A percentile compares a stretch with the other conserved stretches of the same genome.
These are phyloP conservation scores for Naegleria gruberi DNA, from an alignment of 208 protist species.

Conservation along the genomic window DNA sequence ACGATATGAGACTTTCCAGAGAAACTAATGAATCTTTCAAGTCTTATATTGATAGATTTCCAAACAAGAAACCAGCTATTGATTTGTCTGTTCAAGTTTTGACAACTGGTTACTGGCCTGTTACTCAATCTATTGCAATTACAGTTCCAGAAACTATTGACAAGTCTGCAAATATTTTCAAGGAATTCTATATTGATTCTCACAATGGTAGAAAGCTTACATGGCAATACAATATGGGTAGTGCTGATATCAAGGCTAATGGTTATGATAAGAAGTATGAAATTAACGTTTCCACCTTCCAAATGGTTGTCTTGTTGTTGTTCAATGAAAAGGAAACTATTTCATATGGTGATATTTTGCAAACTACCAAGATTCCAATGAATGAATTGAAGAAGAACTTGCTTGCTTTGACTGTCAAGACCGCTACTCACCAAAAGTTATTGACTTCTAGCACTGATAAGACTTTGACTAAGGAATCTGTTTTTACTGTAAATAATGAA, in stretches of 20 bases:
- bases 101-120: constrained; percentile 71
- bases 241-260: background rate
- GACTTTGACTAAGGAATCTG: background rate
- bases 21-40: constrained; percentile 59
- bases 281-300: constrained; percentile 53
- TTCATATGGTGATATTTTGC: constrained; percentile 44
- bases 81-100: constrained; percentile 62
- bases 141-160: constrained; percentile 39
- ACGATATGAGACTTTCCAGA: constrained; percentile 59
- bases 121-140: constrained; percentile 33
- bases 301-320: constrained; percentile 57
- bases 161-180: constrained; percentile 49
- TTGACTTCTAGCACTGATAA: background rate
- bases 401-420: constrained; percentile 42
- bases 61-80: constrained; percentile 30
- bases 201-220: constrained; percentile 54
- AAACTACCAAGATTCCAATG: constrained; percentile 34
- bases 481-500: constrained; percentile 18
- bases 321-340: constrained; percentile 52
- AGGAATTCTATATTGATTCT: constrained; percentile 48
- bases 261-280: constrained; percentile 39
- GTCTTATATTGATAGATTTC: background rate
- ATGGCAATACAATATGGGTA: constrained; percentile 58
- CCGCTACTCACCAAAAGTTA: constrained; percentile 42
- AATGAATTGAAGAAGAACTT: constrained; percentile 50